Evolutionary conservation across 2,329 filamentous ascomycete species (phyloP).

Genomic region (Calonectria multiphialidica): DNA sequence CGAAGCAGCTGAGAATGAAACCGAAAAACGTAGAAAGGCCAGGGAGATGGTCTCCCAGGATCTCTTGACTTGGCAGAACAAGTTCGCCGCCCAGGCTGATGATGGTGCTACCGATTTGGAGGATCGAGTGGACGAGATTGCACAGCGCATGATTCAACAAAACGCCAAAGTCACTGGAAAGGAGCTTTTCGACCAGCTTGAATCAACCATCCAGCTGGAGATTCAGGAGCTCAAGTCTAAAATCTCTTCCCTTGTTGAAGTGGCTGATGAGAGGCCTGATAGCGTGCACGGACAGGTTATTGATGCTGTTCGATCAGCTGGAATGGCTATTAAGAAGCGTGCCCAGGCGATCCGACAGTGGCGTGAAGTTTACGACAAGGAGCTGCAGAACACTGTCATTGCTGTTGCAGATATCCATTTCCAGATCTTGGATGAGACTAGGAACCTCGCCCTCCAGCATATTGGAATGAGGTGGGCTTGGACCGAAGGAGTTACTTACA

Average conservation of each 20-base stretch:
- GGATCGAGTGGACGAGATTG: constrained; percentile 71
- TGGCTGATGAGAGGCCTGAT: constrained; percentile 58
- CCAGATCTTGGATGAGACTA: constrained; percentile 83
- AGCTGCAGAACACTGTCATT: constrained; percentile 76
- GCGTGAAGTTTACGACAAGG: constrained; percentile 78
- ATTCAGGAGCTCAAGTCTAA: constrained; percentile 74
- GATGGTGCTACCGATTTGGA: constrained; percentile 84
- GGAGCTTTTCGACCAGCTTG: constrained; percentile 75
- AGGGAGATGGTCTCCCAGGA: constrained; percentile 81
- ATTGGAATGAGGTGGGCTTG: constrained; percentile 96
- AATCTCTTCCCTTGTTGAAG: constrained; percentile 74
- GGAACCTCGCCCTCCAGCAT: constrained; percentile 87
- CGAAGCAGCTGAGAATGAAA: constrained; percentile 59
- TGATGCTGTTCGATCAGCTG: constrained; percentile 72
- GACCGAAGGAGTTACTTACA: constrained; percentile 95
- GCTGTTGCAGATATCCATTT: constrained; percentile 84
- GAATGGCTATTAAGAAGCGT: constrained; percentile 79
- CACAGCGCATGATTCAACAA: constrained; percentile 67
- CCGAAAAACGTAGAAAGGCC: constrained; percentile 67
- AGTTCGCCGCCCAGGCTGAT: constrained; percentile 87
- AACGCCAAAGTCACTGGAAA: constrained; percentile 76
- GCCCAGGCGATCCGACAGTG: constrained; percentile 83
- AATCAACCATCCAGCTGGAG: constrained; percentile 74
- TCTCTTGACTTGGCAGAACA: constrained; percentile 86
- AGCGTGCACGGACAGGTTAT: constrained; percentile 58